Evolutionary conservation across 495 filamentous ascomycete species (phyloP).

Genomic region (Neurospora sp.): DNA sequence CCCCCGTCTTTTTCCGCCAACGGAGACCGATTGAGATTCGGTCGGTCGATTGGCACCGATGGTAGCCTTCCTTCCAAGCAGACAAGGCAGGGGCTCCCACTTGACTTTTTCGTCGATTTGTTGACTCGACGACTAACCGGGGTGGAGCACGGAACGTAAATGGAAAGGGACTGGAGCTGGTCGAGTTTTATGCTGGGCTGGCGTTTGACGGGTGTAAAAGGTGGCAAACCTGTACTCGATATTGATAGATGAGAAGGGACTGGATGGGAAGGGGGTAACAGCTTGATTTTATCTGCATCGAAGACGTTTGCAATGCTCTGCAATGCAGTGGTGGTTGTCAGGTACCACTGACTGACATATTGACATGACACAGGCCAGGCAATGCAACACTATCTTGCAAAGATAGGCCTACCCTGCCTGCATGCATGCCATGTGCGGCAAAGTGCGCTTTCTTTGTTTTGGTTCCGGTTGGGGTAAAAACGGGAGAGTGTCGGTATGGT

Average conservation of each 20-base stretch:
- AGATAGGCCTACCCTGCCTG: neutral
- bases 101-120: neutral
- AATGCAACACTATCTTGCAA: neutral
- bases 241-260: neutral
- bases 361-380: neutral
- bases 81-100: neutral
- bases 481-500: neutral
- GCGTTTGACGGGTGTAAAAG: neutral
- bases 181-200: neutral
- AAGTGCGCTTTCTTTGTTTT: neutral
- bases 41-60: neutral
- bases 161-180: neutral
- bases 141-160: neutral
- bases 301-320: neutral
- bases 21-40: neutral
- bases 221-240: neutral
- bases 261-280: neutral
- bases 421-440: neutral
- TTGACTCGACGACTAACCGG: neutral
- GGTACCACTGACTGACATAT: neutral
- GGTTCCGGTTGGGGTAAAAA: neutral
- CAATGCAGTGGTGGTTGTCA: neutral
- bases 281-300: neutral
- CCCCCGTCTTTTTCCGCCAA: neutral
- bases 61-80: neutral